Evolutionary conservation across 2,329 filamentous ascomycete species (phyloP).

Genomic region (Paecilomyces variotii): DNA sequence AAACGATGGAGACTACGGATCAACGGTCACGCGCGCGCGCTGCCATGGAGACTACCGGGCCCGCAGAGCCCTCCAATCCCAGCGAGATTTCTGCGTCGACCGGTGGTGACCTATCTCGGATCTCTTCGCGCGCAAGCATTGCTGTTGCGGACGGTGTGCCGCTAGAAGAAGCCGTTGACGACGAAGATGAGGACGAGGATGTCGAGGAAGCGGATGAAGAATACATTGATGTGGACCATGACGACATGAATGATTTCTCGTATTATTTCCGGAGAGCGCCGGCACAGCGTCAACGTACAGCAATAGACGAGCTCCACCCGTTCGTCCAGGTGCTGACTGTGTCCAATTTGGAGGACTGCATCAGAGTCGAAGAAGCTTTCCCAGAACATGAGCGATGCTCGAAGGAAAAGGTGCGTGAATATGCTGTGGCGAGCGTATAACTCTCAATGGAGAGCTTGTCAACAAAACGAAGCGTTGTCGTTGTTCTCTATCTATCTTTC

Average conservation of each 20-base stretch:
- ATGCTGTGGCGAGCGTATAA: neutral
- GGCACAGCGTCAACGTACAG: conserved; percentile 24
- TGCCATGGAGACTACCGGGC: conserved; percentile 10
- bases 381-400: conserved; percentile 50
- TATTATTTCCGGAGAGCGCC: conserved; percentile 35
- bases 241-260: conserved; percentile 31
- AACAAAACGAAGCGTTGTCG: neutral
- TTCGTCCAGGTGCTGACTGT: conserved; percentile 64
- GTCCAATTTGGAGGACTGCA: conserved; percentile 45
- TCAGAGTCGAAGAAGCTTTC: conserved; percentile 52
- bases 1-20: neutral
- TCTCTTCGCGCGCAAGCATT: conserved; percentile 19
- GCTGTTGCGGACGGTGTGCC: conserved; percentile 23
- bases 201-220: conserved; percentile 32
- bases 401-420: conserved; percentile 50
- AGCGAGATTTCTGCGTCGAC: conserved; percentile 20
- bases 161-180: conserved; percentile 15
- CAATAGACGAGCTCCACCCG: conserved; percentile 56
- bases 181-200: conserved; percentile 19
- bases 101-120: conserved; percentile 20
- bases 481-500: neutral
- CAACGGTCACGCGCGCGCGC: neutral
- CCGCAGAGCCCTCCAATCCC: conserved; percentile 24
- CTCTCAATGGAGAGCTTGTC: neutral
- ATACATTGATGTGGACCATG: conserved; percentile 35